These are phyloP conservation scores for Phytophthora foliorum DNA, from an alignment of 352 stramenopile genomes.

Conservation along the genomic window DNA sequence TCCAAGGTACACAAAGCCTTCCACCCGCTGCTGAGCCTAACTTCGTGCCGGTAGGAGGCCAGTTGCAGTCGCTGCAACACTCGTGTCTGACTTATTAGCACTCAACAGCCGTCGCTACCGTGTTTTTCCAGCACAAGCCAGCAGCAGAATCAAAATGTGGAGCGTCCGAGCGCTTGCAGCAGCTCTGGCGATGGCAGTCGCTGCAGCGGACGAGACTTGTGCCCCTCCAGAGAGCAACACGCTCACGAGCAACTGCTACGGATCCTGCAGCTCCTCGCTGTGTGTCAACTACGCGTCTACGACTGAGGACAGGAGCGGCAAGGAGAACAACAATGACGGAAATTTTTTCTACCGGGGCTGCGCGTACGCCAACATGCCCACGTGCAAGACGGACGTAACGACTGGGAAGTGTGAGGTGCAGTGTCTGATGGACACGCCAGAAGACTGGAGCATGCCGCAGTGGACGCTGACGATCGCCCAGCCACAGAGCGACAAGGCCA, in stretches of 20 bases:
- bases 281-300: constrained; percentile 72
- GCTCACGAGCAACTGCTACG: constrained; percentile 70
- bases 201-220: constrained; percentile 32
- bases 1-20: constrained; percentile 26
- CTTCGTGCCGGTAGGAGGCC: constrained; percentile 22
- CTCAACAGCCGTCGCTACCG: neutral
- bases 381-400: constrained; percentile 61
- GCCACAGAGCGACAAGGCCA: constrained; percentile 68
- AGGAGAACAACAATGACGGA: constrained; percentile 45
- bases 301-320: constrained; percentile 37
- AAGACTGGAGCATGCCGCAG: constrained; percentile 34
- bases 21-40: neutral
- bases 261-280: constrained; percentile 55
- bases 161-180: constrained; percentile 6
- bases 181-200: constrained; percentile 3
- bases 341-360: constrained; percentile 78
- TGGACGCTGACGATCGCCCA: constrained; percentile 74
- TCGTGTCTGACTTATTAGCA: neutral
- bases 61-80: constrained; percentile 14
- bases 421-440: constrained; percentile 55
- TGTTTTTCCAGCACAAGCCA: constrained; percentile 5
- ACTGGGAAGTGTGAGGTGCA: constrained; percentile 65
- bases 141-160: constrained; percentile 21
- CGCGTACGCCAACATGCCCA: constrained; percentile 51
- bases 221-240: constrained; percentile 55